Base-by-base conservation (phyloP, 1,284 basidiomycete genomes). In the Trichosporon asahii region DNA sequence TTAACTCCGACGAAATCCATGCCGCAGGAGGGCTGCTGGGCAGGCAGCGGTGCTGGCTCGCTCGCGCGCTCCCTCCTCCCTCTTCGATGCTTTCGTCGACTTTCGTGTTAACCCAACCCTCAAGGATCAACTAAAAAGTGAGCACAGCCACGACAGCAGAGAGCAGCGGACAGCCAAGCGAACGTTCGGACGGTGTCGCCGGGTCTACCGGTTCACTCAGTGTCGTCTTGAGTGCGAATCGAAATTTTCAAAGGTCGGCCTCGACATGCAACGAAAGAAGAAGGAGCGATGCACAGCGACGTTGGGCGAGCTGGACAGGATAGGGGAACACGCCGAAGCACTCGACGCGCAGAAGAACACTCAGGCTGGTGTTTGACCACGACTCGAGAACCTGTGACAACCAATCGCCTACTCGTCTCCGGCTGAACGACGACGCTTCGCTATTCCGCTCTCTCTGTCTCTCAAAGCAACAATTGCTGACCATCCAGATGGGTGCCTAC, bases 401-500 rank as follows among this genome's bases (percentile, higher is more conserved):
- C n/a, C n/a, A n/a, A n/a, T n/a, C n/a, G n/a, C n/a, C n/a, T n/a
- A n/a, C n/a, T n/a, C n/a, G n/a, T n/a, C n/a, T n/a, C n/a, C 40
- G 40, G 7, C 21, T 25, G 49, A 21, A 23, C 44, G 44, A 6
- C 6, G 6, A 8, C 4, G 31, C 8, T 53, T 25, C 23, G 40
- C 49, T 53, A 9, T 21, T 11, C 8, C 1, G 21, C 23, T 53
- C 49, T 61, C 57, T 61, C 29, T 1, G 4, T 61, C 29, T 21
- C 9, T 33, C 27, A n/a, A n/a, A n/a, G 6, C 18, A 37, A n/a
- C 40, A n/a, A 2, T 3, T 21, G 63, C 67, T 68, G 44, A 63
- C 67, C 4, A 27, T 64, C 12, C 69, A 76, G 74, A 80, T 80
- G 85, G 85, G 85, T 83, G 85, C 94, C 83, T 95, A 95, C 91